Percentiles rank a stretch among this genome's conserved stretches.
Conservation (phyloP, 768 basidiomycete species). For the Suillus discolor region DNA sequence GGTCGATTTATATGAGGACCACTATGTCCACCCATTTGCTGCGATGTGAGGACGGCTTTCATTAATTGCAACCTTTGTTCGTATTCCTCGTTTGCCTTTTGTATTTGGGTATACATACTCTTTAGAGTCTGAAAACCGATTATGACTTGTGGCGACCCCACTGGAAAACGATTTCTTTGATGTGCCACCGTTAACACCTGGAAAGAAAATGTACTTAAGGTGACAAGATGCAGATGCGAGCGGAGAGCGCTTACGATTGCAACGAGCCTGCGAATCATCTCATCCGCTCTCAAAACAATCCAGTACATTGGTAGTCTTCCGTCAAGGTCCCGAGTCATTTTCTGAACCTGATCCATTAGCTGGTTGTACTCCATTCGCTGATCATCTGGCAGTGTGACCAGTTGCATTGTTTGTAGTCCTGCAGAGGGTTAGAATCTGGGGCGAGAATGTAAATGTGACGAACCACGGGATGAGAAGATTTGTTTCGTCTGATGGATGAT, state of each 20-base stretch:
- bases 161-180: conserved; percentile 28
- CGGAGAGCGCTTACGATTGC: conserved; percentile 50
- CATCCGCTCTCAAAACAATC: conserved; percentile 50
- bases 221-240: conserved; percentile 18
- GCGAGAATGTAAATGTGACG: conserved; percentile 17
- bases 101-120: conserved; percentile 46
- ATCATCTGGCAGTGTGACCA: conserved; percentile 49
- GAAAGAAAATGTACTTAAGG: conserved; percentile 12
- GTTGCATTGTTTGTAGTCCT: conserved; percentile 40
- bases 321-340: conserved; percentile 51
- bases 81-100: conserved; percentile 44
- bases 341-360: conserved; percentile 51
- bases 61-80: conserved; percentile 30
- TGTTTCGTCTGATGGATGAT: conserved; percentile 36
- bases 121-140: conserved; percentile 42
- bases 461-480: conserved; percentile 35
- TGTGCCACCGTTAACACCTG: conserved; percentile 48
- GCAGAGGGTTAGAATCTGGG: conserved; percentile 16
- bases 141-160: conserved; percentile 33
- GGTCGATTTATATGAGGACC: conserved; percentile 5
- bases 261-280: conserved; percentile 49
- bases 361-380: conserved; percentile 55
- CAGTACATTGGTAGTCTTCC: conserved; percentile 49
- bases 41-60: conserved; percentile 16
- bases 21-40: conserved; percentile 2